These are phyloP conservation scores for Cotoneaster glaucophyllus DNA, from an alignment of 306 rosid genomes.

Conservation along the genomic window DNA sequence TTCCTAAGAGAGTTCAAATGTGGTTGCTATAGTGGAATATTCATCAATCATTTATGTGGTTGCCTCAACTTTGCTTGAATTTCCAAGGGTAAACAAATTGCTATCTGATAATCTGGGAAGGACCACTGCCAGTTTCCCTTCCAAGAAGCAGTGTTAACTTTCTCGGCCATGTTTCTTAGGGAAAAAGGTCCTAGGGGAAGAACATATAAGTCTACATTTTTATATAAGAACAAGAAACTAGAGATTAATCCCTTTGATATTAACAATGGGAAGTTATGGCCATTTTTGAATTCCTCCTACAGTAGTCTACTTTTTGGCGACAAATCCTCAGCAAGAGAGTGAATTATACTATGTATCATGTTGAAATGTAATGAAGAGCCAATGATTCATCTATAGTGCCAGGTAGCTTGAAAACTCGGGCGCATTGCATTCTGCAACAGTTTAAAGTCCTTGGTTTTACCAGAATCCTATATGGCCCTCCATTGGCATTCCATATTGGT, in stretches of 20 bases:
- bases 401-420: background rate
- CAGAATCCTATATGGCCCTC: background rate
- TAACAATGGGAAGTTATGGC: background rate
- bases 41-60: background rate
- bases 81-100: background rate
- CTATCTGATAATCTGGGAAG: background rate
- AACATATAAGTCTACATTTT: background rate
- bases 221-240: background rate
- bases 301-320: background rate
- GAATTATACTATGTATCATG: background rate
- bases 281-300: background rate
- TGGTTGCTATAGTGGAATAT: background rate
- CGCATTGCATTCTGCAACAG: background rate
- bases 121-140: background rate
- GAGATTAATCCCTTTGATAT: background rate
- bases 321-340: background rate
- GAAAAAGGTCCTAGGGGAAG: background rate
- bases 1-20: background rate
- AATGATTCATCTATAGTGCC: background rate
- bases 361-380: background rate
- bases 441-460: background rate
- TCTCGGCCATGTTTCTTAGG: background rate
- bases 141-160: background rate
- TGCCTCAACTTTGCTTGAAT: background rate
- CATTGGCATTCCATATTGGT: background rate